Evolutionary conservation across 2,329 filamentous ascomycete species (phyloP).

Genomic region (Fusarium sp.): DNA sequence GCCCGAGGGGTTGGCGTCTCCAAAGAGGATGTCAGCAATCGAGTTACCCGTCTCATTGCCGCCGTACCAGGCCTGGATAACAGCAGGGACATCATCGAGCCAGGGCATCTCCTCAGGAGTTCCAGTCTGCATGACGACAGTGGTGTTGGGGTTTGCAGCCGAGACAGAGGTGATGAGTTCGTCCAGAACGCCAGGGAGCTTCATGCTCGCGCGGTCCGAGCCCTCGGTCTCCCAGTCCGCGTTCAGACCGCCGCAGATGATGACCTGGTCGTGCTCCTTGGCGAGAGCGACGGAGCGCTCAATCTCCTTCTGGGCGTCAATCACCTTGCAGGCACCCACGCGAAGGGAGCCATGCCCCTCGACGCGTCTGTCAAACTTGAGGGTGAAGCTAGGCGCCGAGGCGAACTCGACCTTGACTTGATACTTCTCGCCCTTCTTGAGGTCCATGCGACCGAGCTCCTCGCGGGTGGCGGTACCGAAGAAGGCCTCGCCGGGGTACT

Average conservation of each 20-base stretch:
- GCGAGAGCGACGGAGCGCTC: slow-evolving; percentile 76
- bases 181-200: slow-evolving; percentile 79
- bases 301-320: slow-evolving; percentile 70
- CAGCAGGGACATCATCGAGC: slow-evolving; percentile 65
- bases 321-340: slow-evolving; percentile 70
- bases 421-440: slow-evolving; percentile 71
- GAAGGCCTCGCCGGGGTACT: slow-evolving; percentile 72
- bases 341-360: slow-evolving; percentile 72
- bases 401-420: slow-evolving; percentile 69
- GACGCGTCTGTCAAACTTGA: slow-evolving; percentile 62
- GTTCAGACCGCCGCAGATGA: slow-evolving; percentile 83
- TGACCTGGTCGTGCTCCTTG: slow-evolving; percentile 78
- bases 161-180: slow-evolving; percentile 75
- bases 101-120: slow-evolving; percentile 81
- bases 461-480: slow-evolving; percentile 74
- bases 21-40: slow-evolving; percentile 82
- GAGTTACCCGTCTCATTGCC: slow-evolving; percentile 89
- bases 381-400: slow-evolving; percentile 68
- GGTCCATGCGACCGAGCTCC: slow-evolving; percentile 67
- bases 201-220: slow-evolving; percentile 81
- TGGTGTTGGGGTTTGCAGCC: slow-evolving; percentile 75
- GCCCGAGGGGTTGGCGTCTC: slow-evolving; percentile 78
- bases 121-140: slow-evolving; percentile 82
- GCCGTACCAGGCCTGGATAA: slow-evolving; percentile 86
- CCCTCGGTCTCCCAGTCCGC: slow-evolving; percentile 86